Evolutionary conservation across 2,329 filamentous ascomycete species (phyloP), one percentile per base, ranked within the genome.

Genomic region (Ciborinia camelliae): DNA sequence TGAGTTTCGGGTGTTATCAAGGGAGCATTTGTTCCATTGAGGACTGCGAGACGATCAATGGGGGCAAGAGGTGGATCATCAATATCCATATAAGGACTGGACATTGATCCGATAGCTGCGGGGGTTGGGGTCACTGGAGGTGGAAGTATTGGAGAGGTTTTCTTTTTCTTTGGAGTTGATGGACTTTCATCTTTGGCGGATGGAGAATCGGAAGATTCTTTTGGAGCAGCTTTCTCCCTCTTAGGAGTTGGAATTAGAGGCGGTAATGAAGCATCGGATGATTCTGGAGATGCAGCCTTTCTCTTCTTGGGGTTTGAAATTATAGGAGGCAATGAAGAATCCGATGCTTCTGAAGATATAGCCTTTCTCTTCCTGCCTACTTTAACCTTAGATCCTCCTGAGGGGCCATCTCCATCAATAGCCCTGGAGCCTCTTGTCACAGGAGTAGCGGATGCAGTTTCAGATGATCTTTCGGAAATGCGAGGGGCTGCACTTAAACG

Each of bases 1-100:
- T 86, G 89, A 3, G 88, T 87, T 73, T 87, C 84, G 2, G 90
- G 89, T 0, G 90, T 91, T n/a, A 90, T 77, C 12, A 93, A 80
- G 1, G 85, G 82, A 1, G 89, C 90, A 74, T 92, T 91, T 51
- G 88, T 90, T 18, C 79, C 77, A 69, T 83, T 83, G 0, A 88
- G 86, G 68, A 87, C 81, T 18, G 86, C 88, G 2, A 89, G 82
- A 30, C 88, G 83, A 60, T 80, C 76, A 43, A 72, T 32, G 58
- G 71, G 5, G 66, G 37, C 30, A 28, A 70, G 64, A 37, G 69
- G 68, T n/a, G 68, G 69, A 64, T 77, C 76, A 62, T 78, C 75
- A 47, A 77, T 75, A 64, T 79, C 78, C 64, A 74, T 77, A 67
- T 76, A 76, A 57, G 79, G 77, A 37, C 77, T 79, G 28, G 78